Percentiles rank a stretch among this genome's conserved stretches.
phyloP scores from a whole-genome alignment of 1,284 basidiomycete species.

The Rhodotorula mucilaginosa region DNA sequence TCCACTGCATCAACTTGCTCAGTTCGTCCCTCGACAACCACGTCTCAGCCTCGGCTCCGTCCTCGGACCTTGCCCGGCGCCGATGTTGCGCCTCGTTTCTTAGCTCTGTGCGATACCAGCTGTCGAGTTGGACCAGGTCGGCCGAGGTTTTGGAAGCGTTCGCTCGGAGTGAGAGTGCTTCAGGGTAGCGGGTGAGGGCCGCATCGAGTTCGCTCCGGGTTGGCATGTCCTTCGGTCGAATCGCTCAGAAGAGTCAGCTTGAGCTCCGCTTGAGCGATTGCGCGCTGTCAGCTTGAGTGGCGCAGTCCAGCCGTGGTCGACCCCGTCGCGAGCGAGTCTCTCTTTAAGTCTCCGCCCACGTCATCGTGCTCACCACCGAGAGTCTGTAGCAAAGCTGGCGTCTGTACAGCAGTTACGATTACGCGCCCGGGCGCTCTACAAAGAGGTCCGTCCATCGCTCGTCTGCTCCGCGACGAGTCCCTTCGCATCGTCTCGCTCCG shows the following conservation, averaged over 20 bases:
- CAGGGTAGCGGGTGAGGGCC: conserved; percentile 12
- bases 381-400: conserved; percentile 6
- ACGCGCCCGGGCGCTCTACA: conserved; percentile 36
- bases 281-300: background rate
- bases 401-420: conserved; percentile 20
- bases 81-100: background rate
- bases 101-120: conserved; percentile 21
- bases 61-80: background rate
- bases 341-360: background rate
- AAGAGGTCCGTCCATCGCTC: conserved; percentile 26
- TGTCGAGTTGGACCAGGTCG: conserved; percentile 27
- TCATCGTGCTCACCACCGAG: too few species aligned
- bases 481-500: background rate
- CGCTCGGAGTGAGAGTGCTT: conserved; percentile 10
- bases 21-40: conserved; percentile 11
- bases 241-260: background rate
- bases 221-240: background rate
- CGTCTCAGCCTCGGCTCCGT: background rate
- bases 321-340: too few species aligned
- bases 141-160: background rate
- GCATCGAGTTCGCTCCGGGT: background rate
- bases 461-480: background rate
- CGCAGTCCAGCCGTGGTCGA: background rate
- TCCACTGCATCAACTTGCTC: conserved; percentile 28
- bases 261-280: background rate